Conservation (phyloP, 225 moss, liverwort and hornwort genomes). For the Sphagnum contortum region DNA sequence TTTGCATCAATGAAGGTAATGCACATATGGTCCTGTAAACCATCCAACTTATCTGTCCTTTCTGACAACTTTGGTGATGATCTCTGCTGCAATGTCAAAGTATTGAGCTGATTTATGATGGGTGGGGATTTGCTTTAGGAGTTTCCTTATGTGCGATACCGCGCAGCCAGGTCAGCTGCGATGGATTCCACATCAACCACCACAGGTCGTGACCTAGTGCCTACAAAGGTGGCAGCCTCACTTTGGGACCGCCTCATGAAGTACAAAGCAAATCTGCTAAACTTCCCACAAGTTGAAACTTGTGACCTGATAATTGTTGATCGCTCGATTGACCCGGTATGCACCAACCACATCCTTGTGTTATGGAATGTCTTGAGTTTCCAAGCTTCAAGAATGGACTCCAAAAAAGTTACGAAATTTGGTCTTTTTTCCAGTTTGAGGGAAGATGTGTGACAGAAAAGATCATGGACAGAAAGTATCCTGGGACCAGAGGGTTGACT, state of each 20-base stretch:
- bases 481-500: too few relatives aligned
- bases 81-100: too few relatives aligned
- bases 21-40: not conserved
- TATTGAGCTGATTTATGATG: too few relatives aligned
- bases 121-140: conserved; percentile 38
- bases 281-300: conserved; percentile 80
- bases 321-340: conserved; percentile 87
- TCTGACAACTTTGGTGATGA: not conserved
- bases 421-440: too few relatives aligned
- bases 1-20: conserved; percentile 91
- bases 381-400: not conserved
- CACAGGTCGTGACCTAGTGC: conserved; percentile 76
- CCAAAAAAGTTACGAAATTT: too few relatives aligned
- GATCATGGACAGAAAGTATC: too few relatives aligned
- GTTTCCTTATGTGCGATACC: conserved; percentile 88
- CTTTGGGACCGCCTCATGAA: conserved; percentile 96
- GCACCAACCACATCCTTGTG: not conserved
- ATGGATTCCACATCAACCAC: conserved; percentile 37
- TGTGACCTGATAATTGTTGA: conserved; percentile 93
- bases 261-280: conserved; percentile 56
- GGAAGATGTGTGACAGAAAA: too few relatives aligned
- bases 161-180: conserved; percentile 58
- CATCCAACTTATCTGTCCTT: not conserved
- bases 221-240: conserved; percentile 82
- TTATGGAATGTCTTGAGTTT: not conserved